Base-by-base conservation (phyloP, 2,329 filamentous ascomycete species). In the Colletotrichum plurivorum region DNA sequence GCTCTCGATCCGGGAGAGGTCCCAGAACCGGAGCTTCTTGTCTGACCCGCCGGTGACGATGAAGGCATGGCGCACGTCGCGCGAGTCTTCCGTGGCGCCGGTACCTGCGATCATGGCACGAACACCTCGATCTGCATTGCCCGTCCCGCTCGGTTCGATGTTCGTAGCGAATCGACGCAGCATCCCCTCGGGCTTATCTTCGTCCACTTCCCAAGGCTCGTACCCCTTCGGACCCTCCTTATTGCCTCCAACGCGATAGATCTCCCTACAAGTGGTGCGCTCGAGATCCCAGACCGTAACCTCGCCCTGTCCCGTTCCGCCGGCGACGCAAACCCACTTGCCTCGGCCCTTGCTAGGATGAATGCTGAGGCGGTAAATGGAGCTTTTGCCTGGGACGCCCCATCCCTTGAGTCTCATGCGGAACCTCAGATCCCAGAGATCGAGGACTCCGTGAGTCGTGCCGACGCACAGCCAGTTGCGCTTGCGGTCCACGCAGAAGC, bases 371-470 rank as follows among this genome's bases (percentile, higher is more conserved):
- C 94, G 88, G 74, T 95, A 92, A 71, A 98, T 94, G 18, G 93
- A 86, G 1, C 92, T 90, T 69, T 93, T 93, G 22, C 93, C 94
- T 0, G 93, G 90, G 31, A 98, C 88, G 1, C 94, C 94, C 94
- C 95, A 98, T 15, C 92, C 93, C 78, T 93, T 94, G 25, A 98
- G 84, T 22, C 94, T 89, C 74, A 98, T 88, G 73, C 90, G 92
- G 85, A 99, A 99, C n/a, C 96, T 92, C 48, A 99, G 85, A 79
- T 99, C 96, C 96, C 96, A 99, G 1, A 99, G 87, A 77, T 97
- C 93, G 8, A 99, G 84, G 31, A 98, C 92, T 43, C 97, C 96
- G 77, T 98, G 95, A 0, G 94, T 94, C 0, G 97, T 99, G 43
- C 95, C 96, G 0, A 98, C 83, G 2, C 97, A 87, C 3, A 99